A percentile compares a stretch with the other conserved stretches of the same genome.
Conservation (phyloP, 495 filamentous ascomycete species). For the Penicillium angulare region DNA sequence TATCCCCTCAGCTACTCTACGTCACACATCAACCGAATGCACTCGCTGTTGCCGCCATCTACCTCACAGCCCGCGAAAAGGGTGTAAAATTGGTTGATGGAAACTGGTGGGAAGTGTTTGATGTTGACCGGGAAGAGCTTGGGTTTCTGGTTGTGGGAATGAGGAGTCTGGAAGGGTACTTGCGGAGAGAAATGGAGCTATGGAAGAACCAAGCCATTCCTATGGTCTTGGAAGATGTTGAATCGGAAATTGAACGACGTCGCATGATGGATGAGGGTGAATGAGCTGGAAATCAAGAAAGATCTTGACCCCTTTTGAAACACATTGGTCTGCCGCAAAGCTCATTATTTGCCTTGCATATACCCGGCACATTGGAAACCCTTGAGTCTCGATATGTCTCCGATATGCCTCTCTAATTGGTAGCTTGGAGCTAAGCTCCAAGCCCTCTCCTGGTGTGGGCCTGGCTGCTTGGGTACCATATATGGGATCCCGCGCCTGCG, state of each 20-base stretch:
- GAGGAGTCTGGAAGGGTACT: slow-evolving; percentile 75
- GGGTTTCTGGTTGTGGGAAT: slow-evolving; percentile 90
- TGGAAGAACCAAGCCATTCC: slow-evolving; percentile 45
- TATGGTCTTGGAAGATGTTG: slow-evolving; percentile 53
- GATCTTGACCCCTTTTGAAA: neutral
- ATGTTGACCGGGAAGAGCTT: slow-evolving; percentile 93
- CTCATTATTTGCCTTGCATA: too few species aligned
- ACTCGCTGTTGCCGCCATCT: slow-evolving; percentile 85
- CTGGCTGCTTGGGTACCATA: too few species aligned
- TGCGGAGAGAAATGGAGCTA: slow-evolving; percentile 47
- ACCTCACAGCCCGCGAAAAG: slow-evolving; percentile 79
- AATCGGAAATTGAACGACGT: slow-evolving; percentile 58
- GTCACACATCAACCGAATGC: slow-evolving; percentile 86
- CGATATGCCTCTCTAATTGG: too few species aligned
- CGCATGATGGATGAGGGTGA: slow-evolving; percentile 54
- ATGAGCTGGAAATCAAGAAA: slow-evolving; percentile 22
- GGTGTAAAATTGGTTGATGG: slow-evolving; percentile 72
- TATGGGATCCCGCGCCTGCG: too few species aligned
- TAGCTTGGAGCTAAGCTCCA: too few species aligned
- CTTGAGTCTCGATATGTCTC: too few species aligned
- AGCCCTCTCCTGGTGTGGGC: too few species aligned
- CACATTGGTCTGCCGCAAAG: neutral
- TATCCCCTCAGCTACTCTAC: slow-evolving; percentile 87
- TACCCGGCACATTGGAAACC: too few species aligned
- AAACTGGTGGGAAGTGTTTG: slow-evolving; percentile 98